Conservation (phyloP, 2,329 filamentous ascomycete genomes). For the Monosporascus sp. region DNA sequence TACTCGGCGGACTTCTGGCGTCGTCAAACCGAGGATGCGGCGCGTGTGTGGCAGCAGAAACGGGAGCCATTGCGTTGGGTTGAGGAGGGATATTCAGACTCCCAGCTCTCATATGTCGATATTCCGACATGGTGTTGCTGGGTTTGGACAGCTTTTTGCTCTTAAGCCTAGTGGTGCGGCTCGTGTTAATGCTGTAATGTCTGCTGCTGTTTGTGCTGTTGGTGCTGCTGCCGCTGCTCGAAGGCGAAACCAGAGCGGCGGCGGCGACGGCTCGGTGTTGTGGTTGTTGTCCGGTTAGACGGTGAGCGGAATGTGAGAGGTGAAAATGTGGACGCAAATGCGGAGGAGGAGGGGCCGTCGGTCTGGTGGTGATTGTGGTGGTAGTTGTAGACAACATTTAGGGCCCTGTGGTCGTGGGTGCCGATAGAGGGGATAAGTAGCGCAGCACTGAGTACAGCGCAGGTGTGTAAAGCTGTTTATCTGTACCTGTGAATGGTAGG, state of each 20-base stretch:
- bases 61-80: conserved; percentile 29
- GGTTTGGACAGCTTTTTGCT: not conserved
- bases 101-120: conserved; percentile 52
- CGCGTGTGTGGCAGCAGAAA: conserved; percentile 28
- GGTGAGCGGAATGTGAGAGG: not conserved
- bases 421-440: too few species aligned
- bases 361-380: not conserved
- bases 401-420: too few species aligned
- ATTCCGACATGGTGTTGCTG: conserved; percentile 40
- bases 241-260: too few species aligned
- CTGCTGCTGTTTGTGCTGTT: not conserved
- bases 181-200: not conserved
- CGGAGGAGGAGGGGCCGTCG: not conserved
- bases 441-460: too few species aligned
- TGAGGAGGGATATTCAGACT: conserved; percentile 48
- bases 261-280: too few species aligned
- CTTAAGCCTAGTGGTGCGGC: not conserved
- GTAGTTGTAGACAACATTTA: not conserved
- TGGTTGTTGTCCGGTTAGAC: too few species aligned
- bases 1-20: conserved; percentile 59
- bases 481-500: too few species aligned
- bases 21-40: conserved; percentile 47
- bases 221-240: not conserved
- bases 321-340: not conserved
- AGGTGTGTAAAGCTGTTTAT: too few species aligned